Evolutionary conservation across 305 asterid species (phyloP).

Genomic region (Fraxinus platypoda): DNA sequence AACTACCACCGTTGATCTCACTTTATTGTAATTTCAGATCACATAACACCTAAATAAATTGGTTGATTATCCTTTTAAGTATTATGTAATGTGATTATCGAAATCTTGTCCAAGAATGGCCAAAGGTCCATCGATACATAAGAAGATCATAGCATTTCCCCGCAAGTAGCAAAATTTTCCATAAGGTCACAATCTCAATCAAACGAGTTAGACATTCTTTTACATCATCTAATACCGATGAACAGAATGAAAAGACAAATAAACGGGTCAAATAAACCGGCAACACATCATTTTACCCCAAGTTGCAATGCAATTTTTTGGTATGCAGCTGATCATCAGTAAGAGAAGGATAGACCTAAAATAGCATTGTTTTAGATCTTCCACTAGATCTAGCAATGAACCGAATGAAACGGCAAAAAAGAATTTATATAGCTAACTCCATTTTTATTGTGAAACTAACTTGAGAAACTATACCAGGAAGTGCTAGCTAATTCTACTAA

Average conservation of each 20-base stretch:
- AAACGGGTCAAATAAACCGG: neutral
- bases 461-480: neutral
- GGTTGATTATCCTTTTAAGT: neutral
- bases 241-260: no score
- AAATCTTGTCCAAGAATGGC: neutral
- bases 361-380: neutral
- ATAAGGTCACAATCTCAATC: neutral
- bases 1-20: neutral
- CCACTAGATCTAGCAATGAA: neutral
- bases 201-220: neutral
- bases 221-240: neutral
- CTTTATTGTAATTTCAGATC: no score
- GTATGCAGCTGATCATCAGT: neutral
- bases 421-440: neutral
- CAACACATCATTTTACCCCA: neutral
- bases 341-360: neutral
- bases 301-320: neutral
- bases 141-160: neutral
- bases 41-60: neutral
- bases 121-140: neutral
- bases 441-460: neutral
- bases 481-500: neutral
- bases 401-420: neutral
- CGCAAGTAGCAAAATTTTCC: neutral
- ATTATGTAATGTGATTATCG: neutral